phyloP scores from a whole-genome alignment of 495 filamentous ascomycete species.

The Penicillium roqueforti region DNA sequence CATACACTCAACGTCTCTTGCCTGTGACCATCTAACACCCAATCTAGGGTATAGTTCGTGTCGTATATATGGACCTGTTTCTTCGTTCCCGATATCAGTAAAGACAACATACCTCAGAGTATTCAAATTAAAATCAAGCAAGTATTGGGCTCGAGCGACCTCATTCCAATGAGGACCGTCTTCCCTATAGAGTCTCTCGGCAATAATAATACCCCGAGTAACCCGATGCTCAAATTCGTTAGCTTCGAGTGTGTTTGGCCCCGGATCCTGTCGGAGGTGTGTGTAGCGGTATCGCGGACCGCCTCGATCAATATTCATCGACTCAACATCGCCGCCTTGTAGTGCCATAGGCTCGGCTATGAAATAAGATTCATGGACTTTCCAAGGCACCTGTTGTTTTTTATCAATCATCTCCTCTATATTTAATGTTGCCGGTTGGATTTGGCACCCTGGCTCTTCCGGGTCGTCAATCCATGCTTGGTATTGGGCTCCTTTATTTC shows the following conservation, averaged over 20 bases:
- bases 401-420: not conserved
- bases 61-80: not conserved
- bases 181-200: not conserved
- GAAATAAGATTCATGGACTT: not conserved
- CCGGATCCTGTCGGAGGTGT: not conserved
- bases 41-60: not conserved
- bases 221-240: not conserved
- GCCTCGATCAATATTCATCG: not conserved
- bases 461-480: conserved; percentile 6
- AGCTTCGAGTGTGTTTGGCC: not conserved
- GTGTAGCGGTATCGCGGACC: not conserved
- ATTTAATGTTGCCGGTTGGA: not conserved
- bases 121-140: not conserved
- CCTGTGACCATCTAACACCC: not conserved
- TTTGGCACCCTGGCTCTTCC: not conserved
- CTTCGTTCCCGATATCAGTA: not conserved
- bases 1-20: not conserved
- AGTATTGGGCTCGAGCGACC: not conserved
- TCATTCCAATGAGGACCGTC: not conserved
- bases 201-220: not conserved
- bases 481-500: not conserved
- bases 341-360: not conserved
- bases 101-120: not conserved
- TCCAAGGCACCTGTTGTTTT: not conserved
- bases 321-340: not conserved